A percentile compares a stretch with the other conserved stretches of the same genome.
These are phyloP conservation scores for Chrysoporthe puriensis DNA, from an alignment of 2,329 filamentous ascomycete genomes.

Conservation along the genomic window DNA sequence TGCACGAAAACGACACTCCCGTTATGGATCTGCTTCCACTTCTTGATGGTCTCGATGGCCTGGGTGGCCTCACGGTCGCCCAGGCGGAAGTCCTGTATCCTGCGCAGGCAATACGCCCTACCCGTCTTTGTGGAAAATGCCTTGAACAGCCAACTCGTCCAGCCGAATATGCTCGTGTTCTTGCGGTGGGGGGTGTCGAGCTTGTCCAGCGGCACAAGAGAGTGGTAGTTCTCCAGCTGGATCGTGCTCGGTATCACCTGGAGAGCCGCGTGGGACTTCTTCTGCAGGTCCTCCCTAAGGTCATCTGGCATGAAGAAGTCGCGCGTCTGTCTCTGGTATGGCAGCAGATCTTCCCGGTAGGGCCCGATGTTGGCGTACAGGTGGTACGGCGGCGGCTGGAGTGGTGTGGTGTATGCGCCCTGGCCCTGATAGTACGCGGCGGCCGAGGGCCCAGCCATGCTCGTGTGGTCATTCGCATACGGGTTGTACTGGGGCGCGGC, in stretches of 20 bases:
- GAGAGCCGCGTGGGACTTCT: conserved; percentile 81
- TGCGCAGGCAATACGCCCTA: conserved; percentile 81
- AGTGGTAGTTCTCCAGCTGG: conserved; percentile 86
- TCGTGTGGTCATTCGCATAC: conserved; percentile 73
- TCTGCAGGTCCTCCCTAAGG: conserved; percentile 84
- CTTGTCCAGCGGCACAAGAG: conserved; percentile 73
- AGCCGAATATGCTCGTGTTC: conserved; percentile 79
- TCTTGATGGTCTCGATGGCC: conserved; percentile 81
- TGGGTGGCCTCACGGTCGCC: conserved; percentile 71
- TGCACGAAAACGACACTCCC: conserved; percentile 83
- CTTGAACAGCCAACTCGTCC: conserved; percentile 94
- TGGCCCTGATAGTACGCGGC: conserved; percentile 70
- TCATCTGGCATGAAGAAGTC: conserved; percentile 92
- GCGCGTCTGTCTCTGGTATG: conserved; percentile 84
- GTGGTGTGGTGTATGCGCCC: conserved; percentile 52
- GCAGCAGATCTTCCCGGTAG: conserved; percentile 77
- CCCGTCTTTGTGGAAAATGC: conserved; percentile 88
- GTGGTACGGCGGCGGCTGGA: conserved; percentile 83
- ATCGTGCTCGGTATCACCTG: conserved; percentile 81
- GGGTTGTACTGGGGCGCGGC: conserved; percentile 66
- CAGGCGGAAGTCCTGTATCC: conserved; percentile 86
- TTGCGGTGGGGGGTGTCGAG: conserved; percentile 77
- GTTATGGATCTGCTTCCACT: conserved; percentile 85
- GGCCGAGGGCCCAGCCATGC: conserved; percentile 55
- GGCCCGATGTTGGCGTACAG: conserved; percentile 87